Base-by-base conservation (phyloP, 2,329 filamentous ascomycete species). In the Aspergillus sojae region DNA sequence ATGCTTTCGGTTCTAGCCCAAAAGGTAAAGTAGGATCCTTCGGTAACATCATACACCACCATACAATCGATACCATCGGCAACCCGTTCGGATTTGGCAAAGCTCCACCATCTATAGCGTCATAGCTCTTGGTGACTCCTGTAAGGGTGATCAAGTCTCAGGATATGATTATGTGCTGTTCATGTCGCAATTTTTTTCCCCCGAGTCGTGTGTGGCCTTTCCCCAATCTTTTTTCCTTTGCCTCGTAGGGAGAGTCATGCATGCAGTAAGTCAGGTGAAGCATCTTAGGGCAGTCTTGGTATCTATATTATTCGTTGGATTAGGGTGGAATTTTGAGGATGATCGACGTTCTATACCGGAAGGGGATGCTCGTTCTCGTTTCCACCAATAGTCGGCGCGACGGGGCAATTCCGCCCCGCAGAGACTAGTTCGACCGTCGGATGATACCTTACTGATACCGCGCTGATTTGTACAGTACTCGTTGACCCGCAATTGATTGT, bases 271-370 rank as follows among this genome's bases (percentile, higher is more conserved):
- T 60, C 58, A 60, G 58, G 39, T 43, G 57, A 50, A 59, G 45
- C 39, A 53, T 21, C 52, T 55, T 39, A 55, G 32, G 34, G 52
- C 12, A 26, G n/a, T 45, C 32, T 14, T 52, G 43, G 46, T 19
- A 34, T 45, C 34, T 52, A 48, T 45, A 28, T 45, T 55, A 30
- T 57, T 61, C 19, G 63, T 54, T 30, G 26, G 46, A 32, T 65
- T 60, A 58, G 58, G 58, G 53, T 48, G 46, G 53, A 36, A 56
- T 16, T 50, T 52, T 39, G 26, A 14, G 43, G 59, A 61, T 63
- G 65, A 66, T 66, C 62, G 57, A 60, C 64, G 55, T 54, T 54
- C 43, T 36, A 57, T 48, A 28, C 41, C 58, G 34, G 59, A 60
- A 61, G 23, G 53, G 62, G 62, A 39, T 39, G 55, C 61, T 66